Evolutionary conservation across 2,329 filamentous ascomycete species (phyloP).

Genomic region (Fusarium devonianum): DNA sequence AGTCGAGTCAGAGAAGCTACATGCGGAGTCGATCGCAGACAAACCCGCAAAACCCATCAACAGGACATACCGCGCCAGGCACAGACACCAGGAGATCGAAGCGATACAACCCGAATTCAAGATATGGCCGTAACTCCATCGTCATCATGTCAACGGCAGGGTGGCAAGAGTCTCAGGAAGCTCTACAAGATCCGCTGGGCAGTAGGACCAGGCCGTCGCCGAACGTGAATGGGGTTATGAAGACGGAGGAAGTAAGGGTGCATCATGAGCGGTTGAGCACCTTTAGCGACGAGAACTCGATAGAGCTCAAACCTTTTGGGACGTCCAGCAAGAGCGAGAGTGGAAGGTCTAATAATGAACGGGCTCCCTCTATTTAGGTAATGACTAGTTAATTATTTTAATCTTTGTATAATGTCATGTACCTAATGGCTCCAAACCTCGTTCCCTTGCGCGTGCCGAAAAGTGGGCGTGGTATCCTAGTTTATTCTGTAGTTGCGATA

Average conservation of each 20-base stretch:
- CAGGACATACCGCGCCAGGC: constrained; percentile 6
- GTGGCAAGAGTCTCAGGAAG: constrained; percentile 47
- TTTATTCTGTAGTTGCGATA: too few species aligned
- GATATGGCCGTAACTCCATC: constrained; percentile 43
- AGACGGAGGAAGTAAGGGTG: constrained; percentile 43
- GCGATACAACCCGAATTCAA: constrained; percentile 26
- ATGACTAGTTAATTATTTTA: too few species aligned
- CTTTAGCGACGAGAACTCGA: constrained; percentile 30
- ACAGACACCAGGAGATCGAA: constrained; percentile 26
- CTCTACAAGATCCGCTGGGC: constrained; percentile 35
- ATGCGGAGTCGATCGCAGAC: constrained; percentile 33
- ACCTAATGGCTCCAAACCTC: too few species aligned
- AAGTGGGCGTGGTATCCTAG: too few species aligned
- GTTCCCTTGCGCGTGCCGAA: too few species aligned
- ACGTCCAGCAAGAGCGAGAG: too few species aligned
- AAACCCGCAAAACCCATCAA: constrained; percentile 9
- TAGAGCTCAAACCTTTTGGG: constrained; percentile 30
- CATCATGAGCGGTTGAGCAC: constrained; percentile 36
- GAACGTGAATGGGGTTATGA: constrained; percentile 37
- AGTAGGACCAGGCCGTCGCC: constrained; percentile 12
- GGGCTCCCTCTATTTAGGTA: too few species aligned
- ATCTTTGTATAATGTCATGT: too few species aligned
- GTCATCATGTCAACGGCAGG: constrained; percentile 44
- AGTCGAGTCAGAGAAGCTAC: constrained; percentile 42
- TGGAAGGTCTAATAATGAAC: too few species aligned